Percentiles rank a stretch among this genome's conserved stretches.
Evolutionary conservation across 805 yeast genomes (phyloP).

Genomic region (Lipomyces chichibuensis): DNA sequence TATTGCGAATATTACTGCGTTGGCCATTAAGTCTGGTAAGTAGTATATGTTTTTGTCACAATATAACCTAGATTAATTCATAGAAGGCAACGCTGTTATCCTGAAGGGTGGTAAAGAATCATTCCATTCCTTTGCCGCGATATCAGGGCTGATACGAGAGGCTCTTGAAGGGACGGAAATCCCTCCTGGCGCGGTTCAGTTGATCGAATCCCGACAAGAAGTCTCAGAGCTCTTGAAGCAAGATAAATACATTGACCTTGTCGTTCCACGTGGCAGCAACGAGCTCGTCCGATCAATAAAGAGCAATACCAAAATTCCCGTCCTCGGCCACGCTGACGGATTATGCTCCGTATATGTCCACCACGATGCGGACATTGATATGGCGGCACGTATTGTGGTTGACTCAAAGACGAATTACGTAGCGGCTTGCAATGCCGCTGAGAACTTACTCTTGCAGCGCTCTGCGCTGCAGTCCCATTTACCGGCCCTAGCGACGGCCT

Average conservation of each 20-base stretch:
- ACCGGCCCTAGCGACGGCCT: slow-evolving; percentile 42
- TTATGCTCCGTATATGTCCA: slow-evolving; percentile 88
- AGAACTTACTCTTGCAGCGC: slow-evolving; percentile 71
- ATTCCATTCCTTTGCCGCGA: slow-evolving; percentile 75
- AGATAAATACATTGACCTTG: slow-evolving; percentile 89
- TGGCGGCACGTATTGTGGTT: slow-evolving; percentile 73
- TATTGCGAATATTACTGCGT: slow-evolving; percentile 93
- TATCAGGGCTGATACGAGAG: slow-evolving; percentile 69
- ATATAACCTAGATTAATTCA: too few relatives aligned
- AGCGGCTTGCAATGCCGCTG: slow-evolving; percentile 98
- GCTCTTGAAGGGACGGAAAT: slow-evolving; percentile 68
- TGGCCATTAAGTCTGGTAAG: slow-evolving; percentile 91
- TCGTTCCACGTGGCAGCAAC: slow-evolving; percentile 97
- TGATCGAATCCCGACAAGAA: slow-evolving; percentile 86
- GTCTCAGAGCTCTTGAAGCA: slow-evolving; percentile 82
- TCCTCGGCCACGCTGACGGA: slow-evolving; percentile 98
- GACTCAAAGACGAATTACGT: slow-evolving; percentile 96
- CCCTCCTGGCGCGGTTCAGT: slow-evolving; percentile 80
- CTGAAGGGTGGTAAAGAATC: slow-evolving; percentile 98
- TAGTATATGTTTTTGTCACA: neutral
- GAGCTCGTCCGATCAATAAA: slow-evolving; percentile 86
- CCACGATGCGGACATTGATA: slow-evolving; percentile 70
- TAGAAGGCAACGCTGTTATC: slow-evolving; percentile 70
- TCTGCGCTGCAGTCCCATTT: slow-evolving; percentile 46
- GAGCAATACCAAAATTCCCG: slow-evolving; percentile 89